These are phyloP conservation scores for Glomus cerebriforme DNA, from an alignment of 192 early-diverging fungal genomes.

Conservation along the genomic window DNA sequence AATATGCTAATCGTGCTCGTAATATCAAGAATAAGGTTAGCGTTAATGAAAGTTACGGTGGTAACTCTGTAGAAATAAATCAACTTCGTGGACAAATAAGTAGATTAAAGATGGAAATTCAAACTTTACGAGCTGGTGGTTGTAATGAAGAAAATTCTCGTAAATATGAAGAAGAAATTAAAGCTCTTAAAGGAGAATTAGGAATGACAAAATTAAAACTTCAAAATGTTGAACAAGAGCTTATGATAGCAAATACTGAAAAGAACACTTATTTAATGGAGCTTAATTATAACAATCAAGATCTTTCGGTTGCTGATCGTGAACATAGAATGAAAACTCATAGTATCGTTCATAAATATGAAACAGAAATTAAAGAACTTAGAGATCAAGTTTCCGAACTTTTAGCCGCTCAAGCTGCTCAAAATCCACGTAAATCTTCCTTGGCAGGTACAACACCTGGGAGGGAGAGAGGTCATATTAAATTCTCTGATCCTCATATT, in stretches of 20 bases:
- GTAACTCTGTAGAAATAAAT: constrained; percentile 53
- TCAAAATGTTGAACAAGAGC: constrained; percentile 40
- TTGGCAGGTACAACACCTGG: neutral
- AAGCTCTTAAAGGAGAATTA: constrained; percentile 43
- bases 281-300: constrained; percentile 43
- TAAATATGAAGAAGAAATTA: constrained; percentile 48
- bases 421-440: constrained; percentile 29
- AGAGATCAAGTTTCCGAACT: constrained; percentile 44
- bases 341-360: constrained; percentile 40
- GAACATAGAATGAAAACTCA: constrained; percentile 40
- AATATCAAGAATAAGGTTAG: constrained; percentile 90
- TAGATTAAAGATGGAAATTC: constrained; percentile 55
- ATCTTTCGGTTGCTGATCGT: constrained; percentile 41
- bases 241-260: constrained; percentile 49
- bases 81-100: constrained; percentile 54
- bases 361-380: constrained; percentile 32
- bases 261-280: constrained; percentile 57
- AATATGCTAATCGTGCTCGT: constrained; percentile 94
- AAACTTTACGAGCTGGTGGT: constrained; percentile 43
- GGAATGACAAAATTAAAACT: constrained; percentile 51
- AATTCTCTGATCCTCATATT: constrained; percentile 6
- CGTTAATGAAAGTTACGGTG: constrained; percentile 58
- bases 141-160: constrained; percentile 36
- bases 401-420: constrained; percentile 35
- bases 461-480: constrained; percentile 15